phyloP scores from a whole-genome alignment of 1,284 basidiomycete genomes.

The Vanrija humicola region DNA sequence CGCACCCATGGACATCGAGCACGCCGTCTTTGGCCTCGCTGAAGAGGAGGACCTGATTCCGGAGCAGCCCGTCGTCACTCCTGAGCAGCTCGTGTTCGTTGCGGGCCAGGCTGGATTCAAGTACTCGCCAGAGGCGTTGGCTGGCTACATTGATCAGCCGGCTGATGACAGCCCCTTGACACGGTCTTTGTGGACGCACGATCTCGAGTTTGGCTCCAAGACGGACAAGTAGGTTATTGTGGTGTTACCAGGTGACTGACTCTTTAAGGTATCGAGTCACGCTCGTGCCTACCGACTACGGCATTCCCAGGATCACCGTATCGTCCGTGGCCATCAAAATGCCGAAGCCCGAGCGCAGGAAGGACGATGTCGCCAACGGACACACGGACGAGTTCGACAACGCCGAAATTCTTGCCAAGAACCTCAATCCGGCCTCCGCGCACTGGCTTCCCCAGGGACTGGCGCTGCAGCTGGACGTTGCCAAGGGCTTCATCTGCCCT shows the following conservation, averaged over 20 bases:
- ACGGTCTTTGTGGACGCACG: slow-evolving; percentile 13
- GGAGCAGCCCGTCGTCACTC: not conserved
- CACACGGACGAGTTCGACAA: not conserved
- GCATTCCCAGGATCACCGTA: slow-evolving; percentile 1
- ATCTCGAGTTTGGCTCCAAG: slow-evolving; percentile 8
- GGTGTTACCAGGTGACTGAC: not conserved
- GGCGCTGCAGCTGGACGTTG: slow-evolving; percentile 6
- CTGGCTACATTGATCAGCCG: slow-evolving; percentile 9
- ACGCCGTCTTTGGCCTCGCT: slow-evolving; percentile 6
- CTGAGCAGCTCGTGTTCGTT: slow-evolving; percentile 6
- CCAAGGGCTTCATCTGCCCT: slow-evolving; percentile 1
- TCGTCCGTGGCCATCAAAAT: not conserved
- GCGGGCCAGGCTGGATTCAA: slow-evolving; percentile 9
- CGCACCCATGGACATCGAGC: not conserved
- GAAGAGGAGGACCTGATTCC: slow-evolving; percentile 11
- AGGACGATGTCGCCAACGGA: too few species aligned
- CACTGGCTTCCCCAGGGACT: slow-evolving; percentile 12
- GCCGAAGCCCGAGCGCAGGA: not conserved
- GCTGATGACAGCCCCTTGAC: slow-evolving; percentile 6
- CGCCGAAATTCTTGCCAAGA: not conserved
- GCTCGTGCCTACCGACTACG: slow-evolving; percentile 1
- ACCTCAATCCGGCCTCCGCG: slow-evolving; percentile 3
- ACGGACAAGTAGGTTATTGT: slow-evolving; percentile 4
- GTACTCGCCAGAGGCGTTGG: slow-evolving; percentile 24
- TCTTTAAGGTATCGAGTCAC: slow-evolving; percentile 2